phyloP scores from a whole-genome alignment of 768 basidiomycete genomes.

The Mycena maculata region DNA sequence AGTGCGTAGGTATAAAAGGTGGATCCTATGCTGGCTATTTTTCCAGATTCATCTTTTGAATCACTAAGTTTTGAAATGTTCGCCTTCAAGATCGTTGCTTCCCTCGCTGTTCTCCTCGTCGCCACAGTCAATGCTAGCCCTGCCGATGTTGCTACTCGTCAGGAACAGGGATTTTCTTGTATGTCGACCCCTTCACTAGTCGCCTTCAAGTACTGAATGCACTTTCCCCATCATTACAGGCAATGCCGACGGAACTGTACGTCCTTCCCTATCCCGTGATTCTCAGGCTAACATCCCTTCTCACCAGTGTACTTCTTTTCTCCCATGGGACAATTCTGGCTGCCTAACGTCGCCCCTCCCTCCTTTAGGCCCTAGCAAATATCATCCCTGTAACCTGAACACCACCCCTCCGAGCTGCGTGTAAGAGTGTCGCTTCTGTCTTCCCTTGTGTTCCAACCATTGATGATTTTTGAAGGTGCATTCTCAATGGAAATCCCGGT shows the following conservation, averaged over 20 bases:
- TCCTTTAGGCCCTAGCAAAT: neutral
- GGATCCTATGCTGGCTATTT: slow-evolving; percentile 7
- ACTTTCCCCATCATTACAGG: slow-evolving; percentile 5
- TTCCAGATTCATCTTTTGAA: slow-evolving; percentile 5
- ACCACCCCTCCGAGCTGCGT: slow-evolving; percentile 16
- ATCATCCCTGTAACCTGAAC: slow-evolving; percentile 11
- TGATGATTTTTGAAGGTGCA: slow-evolving; percentile 9
- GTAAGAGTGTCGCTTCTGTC: slow-evolving; percentile 11
- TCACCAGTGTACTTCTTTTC: slow-evolving; percentile 9
- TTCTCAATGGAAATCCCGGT: slow-evolving; percentile 13
- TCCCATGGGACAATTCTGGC: slow-evolving; percentile 3
- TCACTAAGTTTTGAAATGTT: slow-evolving; percentile 15
- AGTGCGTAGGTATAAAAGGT: slow-evolving; percentile 5
- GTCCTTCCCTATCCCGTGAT: slow-evolving; percentile 11
- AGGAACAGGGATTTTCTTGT: slow-evolving; percentile 13
- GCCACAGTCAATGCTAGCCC: slow-evolving; percentile 11
- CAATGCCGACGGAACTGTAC: slow-evolving; percentile 8
- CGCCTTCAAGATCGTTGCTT: slow-evolving; percentile 16
- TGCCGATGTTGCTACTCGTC: slow-evolving; percentile 8
- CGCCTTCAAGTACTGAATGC: slow-evolving; percentile 5
- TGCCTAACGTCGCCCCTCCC: slow-evolving; percentile 1
- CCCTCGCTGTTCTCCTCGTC: slow-evolving; percentile 15
- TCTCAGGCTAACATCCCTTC: slow-evolving; percentile 12
- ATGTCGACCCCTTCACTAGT: slow-evolving; percentile 2
- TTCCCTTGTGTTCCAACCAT: neutral